A percentile compares a stretch with the other conserved stretches of the same genome.
Evolutionary conservation across 2,329 filamentous ascomycete genomes (phyloP).

Genomic region (Fusarium falciforme): DNA sequence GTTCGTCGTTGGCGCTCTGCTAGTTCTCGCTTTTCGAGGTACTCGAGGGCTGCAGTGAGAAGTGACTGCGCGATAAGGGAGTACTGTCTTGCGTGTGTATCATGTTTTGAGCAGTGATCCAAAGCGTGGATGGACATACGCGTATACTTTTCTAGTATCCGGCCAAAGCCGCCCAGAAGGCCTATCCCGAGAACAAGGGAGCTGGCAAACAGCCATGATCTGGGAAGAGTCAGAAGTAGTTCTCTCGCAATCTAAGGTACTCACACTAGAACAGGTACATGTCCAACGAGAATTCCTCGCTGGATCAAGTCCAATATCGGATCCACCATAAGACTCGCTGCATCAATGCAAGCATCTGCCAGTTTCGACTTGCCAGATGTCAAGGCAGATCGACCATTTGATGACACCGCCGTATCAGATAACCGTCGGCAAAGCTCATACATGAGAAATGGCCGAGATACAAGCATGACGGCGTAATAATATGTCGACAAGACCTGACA

Average conservation of each 20-base stretch:
- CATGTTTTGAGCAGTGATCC: conserved; percentile 61
- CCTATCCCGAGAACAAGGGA: conserved; percentile 64
- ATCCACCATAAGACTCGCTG: conserved; percentile 65
- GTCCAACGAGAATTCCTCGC: conserved; percentile 54
- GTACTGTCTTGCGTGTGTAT: conserved; percentile 64
- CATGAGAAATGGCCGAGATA: conserved; percentile 67
- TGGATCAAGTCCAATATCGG: conserved; percentile 58
- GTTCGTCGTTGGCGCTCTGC: conserved; percentile 59
- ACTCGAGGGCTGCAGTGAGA: conserved; percentile 57
- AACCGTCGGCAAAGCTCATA: conserved; percentile 63
- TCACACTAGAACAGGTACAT: conserved; percentile 63
- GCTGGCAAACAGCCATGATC: conserved; percentile 66
- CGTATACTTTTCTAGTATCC: conserved; percentile 62
- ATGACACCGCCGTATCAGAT: conserved; percentile 46
- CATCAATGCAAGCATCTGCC: conserved; percentile 67
- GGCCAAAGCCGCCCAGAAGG: conserved; percentile 63
- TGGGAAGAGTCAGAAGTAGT: conserved; percentile 32
- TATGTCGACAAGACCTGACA: conserved; percentile 65
- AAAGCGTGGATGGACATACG: conserved; percentile 60
- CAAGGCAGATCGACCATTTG: conserved; percentile 33
- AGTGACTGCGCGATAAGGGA: conserved; percentile 65
- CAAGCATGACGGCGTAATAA: conserved; percentile 69
- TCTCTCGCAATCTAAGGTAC: conserved; percentile 35
- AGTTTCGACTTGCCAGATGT: conserved; percentile 60
- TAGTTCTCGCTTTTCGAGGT: conserved; percentile 61